A percentile compares a stretch with the other conserved stretches of the same genome.
These are phyloP conservation scores for Podospora fimiseda DNA, from an alignment of 495 filamentous ascomycete genomes.

Conservation along the genomic window DNA sequence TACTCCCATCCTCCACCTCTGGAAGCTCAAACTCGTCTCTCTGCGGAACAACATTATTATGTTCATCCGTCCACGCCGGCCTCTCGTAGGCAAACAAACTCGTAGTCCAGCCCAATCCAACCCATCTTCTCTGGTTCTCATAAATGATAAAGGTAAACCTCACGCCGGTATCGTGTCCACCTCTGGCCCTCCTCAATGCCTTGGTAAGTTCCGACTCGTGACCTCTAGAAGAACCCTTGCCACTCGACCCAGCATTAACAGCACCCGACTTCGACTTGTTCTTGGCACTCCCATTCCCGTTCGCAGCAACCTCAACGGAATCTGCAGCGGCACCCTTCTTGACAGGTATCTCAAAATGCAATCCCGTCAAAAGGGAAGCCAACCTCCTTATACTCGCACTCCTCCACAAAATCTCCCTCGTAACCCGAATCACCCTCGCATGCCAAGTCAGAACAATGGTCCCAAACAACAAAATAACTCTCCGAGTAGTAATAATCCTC, in stretches of 20 bases:
- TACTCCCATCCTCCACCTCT: slow-evolving; percentile 68
- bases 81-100: slow-evolving; percentile 85
- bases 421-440: slow-evolving; percentile 76
- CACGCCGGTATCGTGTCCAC: slow-evolving; percentile 60
- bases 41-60: slow-evolving; percentile 69
- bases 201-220: slow-evolving; percentile 34
- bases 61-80: slow-evolving; percentile 90
- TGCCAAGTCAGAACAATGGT: slow-evolving; percentile 87
- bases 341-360: slow-evolving; percentile 53
- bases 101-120: slow-evolving; percentile 91
- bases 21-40: slow-evolving; percentile 83
- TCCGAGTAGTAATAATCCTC: slow-evolving; percentile 78
- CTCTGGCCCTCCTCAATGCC: slow-evolving; percentile 26
- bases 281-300: slow-evolving; percentile 3
- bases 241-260: too few relatives aligned
- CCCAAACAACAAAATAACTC: slow-evolving; percentile 70
- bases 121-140: slow-evolving; percentile 94
- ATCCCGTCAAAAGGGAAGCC: slow-evolving; percentile 65
- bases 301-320: neutral
- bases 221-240: too few relatives aligned
- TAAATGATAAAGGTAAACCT: slow-evolving; percentile 93
- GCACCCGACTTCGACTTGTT: too few relatives aligned
- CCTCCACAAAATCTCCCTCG: slow-evolving; percentile 85
- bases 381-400: slow-evolving; percentile 65
- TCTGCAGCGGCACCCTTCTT: slow-evolving; percentile 7